Percentiles rank a stretch among this genome's conserved stretches.
Evolutionary conservation across 2,329 filamentous ascomycete species (phyloP).

Genomic region (Geosmithia flava): DNA sequence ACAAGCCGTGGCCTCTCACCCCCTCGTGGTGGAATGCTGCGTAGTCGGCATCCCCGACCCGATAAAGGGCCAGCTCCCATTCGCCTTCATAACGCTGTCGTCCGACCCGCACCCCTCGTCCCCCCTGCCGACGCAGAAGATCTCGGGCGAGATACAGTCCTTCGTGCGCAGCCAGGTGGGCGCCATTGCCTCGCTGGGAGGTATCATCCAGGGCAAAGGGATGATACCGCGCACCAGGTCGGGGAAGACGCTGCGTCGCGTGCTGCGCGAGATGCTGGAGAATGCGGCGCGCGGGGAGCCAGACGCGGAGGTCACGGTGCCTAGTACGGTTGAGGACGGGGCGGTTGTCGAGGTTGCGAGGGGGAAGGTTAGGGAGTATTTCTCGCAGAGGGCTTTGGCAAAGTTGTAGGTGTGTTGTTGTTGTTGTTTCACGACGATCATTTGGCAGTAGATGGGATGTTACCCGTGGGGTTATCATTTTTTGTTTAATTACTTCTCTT

Average conservation of each 20-base stretch:
- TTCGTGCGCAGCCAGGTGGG: constrained; percentile 73
- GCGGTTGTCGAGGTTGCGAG: constrained; percentile 64
- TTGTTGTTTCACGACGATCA: no score
- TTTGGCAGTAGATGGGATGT: no score
- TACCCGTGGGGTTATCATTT: no score
- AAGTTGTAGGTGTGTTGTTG: constrained; percentile 27
- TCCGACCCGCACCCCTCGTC: constrained; percentile 33
- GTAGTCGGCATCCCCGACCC: constrained; percentile 77
- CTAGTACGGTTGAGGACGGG: constrained; percentile 75
- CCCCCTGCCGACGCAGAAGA: constrained; percentile 31
- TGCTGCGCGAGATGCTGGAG: constrained; percentile 73
- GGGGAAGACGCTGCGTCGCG: constrained; percentile 80
- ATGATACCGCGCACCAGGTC: constrained; percentile 88
- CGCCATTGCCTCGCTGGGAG: constrained; percentile 73
- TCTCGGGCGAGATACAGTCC: constrained; percentile 53
- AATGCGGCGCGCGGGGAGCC: constrained; percentile 65
- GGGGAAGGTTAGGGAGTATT: constrained; percentile 63
- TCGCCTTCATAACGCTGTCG: constrained; percentile 64
- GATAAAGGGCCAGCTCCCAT: constrained; percentile 82
- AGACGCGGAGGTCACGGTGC: constrained; percentile 59
- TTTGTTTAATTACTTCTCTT: no score
- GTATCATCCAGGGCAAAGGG: constrained; percentile 70
- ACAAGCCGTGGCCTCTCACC: constrained; percentile 77
- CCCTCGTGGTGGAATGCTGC: constrained; percentile 68
- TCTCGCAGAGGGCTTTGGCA: constrained; percentile 31